These are phyloP conservation scores for Chromosphaera perkinsii DNA, from an alignment of 208 protist species.

Conservation along the genomic window DNA sequence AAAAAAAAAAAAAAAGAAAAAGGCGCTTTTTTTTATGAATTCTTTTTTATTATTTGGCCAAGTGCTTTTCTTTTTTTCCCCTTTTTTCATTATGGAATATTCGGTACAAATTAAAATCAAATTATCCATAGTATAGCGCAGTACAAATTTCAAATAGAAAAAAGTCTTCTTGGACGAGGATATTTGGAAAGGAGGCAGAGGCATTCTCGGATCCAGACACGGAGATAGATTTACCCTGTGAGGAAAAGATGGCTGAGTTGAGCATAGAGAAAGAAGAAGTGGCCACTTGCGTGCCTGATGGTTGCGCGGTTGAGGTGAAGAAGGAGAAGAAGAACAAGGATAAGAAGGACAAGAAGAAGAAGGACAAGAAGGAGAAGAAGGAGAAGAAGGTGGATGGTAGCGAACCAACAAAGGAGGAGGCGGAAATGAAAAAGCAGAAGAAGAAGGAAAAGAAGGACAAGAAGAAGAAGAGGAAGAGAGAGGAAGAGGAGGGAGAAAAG, in stretches of 20 bases:
- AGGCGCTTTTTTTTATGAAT: not conserved
- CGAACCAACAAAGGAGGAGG: not conserved
- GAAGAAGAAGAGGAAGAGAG: not conserved
- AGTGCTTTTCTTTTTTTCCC: not conserved
- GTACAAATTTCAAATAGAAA: not conserved
- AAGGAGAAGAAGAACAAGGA: conserved; percentile 18
- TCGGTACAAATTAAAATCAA: not conserved
- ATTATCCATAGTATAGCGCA: not conserved
- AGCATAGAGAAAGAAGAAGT: not conserved
- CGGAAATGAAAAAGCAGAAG: not conserved
- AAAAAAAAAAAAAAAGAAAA: conserved; percentile 16
- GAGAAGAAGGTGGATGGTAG: not conserved
- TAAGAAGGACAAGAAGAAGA: conserved; percentile 31
- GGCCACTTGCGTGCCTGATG: not conserved
- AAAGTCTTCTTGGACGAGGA: not conserved
- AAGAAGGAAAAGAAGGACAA: conserved; percentile 21
- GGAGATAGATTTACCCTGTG: not conserved
- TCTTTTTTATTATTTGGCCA: not conserved
- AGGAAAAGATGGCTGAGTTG: not conserved
- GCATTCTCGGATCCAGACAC: not conserved
- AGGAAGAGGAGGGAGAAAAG: not conserved
- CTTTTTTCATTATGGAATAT: too few species aligned
- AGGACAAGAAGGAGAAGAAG: conserved; percentile 19
- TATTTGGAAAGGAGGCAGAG: not conserved
- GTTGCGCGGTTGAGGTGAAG: not conserved